These are phyloP conservation scores for Pestalotiopsis sp. DNA, from an alignment of 2,329 filamentous ascomycete genomes.

Conservation along the genomic window DNA sequence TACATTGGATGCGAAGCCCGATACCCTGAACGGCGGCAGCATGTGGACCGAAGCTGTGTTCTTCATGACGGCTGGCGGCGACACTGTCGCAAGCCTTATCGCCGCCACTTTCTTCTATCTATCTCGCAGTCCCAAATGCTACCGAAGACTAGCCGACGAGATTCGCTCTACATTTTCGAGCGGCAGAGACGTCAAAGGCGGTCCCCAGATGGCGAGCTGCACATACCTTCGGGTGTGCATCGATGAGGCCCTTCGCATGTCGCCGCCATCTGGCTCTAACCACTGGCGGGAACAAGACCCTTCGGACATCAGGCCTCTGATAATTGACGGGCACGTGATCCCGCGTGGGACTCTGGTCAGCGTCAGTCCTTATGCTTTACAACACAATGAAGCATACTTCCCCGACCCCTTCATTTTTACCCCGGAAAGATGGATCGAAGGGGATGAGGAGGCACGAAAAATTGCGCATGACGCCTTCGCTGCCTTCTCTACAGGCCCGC, in stretches of 20 bases:
- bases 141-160: constrained; percentile 29
- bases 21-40: background rate
- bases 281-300: constrained; percentile 30
- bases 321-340: constrained; percentile 28
- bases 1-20: background rate
- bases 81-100: constrained; percentile 34
- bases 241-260: constrained; percentile 47
- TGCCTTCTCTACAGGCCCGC: constrained; percentile 36
- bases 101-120: constrained; percentile 37
- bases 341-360: constrained; percentile 34
- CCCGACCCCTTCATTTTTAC: constrained; percentile 26
- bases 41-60: background rate
- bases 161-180: constrained; percentile 35
- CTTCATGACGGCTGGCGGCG: constrained; percentile 10
- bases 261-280: constrained; percentile 39
- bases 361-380: constrained; percentile 33
- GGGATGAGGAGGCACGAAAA: constrained; percentile 2
- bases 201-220: constrained; percentile 31
- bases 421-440: constrained; percentile 35
- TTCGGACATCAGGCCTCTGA: background rate
- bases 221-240: constrained; percentile 46
- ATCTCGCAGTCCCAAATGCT: constrained; percentile 24
- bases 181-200: constrained; percentile 24
- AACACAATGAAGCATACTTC: constrained; percentile 33
- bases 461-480: constrained; percentile 16